phyloP scores from a whole-genome alignment of 805 yeast species.

The Pichia insulana region DNA sequence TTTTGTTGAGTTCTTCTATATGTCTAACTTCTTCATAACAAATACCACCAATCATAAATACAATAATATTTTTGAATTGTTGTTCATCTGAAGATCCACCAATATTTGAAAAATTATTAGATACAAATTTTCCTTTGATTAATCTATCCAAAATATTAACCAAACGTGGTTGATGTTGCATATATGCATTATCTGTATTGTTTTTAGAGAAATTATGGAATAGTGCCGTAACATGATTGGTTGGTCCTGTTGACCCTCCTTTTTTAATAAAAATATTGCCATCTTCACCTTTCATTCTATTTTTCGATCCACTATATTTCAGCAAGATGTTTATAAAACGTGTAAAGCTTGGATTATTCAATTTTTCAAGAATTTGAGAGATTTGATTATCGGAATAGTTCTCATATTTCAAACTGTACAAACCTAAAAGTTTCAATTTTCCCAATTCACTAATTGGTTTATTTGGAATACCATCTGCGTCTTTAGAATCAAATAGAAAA shows the following conservation, averaged over 20 bases:
- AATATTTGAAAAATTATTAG: slow-evolving; percentile 12
- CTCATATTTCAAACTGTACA: slow-evolving; percentile 71
- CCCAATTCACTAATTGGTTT: slow-evolving; percentile 33
- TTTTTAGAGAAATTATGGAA: slow-evolving; percentile 28
- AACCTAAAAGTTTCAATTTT: slow-evolving; percentile 63
- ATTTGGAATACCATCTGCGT: slow-evolving; percentile 15
- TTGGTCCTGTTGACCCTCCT: slow-evolving; percentile 7
- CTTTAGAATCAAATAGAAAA: slow-evolving; percentile 33
- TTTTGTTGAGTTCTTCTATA: slow-evolving; percentile 58
- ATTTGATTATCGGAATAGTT: slow-evolving; percentile 37
- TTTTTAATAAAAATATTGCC: slow-evolving; percentile 23
- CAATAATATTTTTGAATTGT: slow-evolving; percentile 55
- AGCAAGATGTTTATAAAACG: slow-evolving; percentile 38
- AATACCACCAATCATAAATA: slow-evolving; percentile 77
- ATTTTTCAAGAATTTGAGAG: slow-evolving; percentile 28
- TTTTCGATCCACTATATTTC: slow-evolving; percentile 34
- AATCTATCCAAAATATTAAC: slow-evolving; percentile 37
- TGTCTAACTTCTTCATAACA: slow-evolving; percentile 89
- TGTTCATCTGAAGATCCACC: slow-evolving; percentile 25
- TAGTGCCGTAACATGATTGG: slow-evolving; percentile 21
- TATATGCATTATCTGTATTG: slow-evolving; percentile 59
- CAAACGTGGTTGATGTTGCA: slow-evolving; percentile 83
- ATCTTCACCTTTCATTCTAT: slow-evolving; percentile 33
- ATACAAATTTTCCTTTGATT: slow-evolving; percentile 31
- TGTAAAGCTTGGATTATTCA: slow-evolving; percentile 30